Base-by-base conservation (phyloP, 2,329 filamentous ascomycete species). In the Hypomyces perniciosus region DNA sequence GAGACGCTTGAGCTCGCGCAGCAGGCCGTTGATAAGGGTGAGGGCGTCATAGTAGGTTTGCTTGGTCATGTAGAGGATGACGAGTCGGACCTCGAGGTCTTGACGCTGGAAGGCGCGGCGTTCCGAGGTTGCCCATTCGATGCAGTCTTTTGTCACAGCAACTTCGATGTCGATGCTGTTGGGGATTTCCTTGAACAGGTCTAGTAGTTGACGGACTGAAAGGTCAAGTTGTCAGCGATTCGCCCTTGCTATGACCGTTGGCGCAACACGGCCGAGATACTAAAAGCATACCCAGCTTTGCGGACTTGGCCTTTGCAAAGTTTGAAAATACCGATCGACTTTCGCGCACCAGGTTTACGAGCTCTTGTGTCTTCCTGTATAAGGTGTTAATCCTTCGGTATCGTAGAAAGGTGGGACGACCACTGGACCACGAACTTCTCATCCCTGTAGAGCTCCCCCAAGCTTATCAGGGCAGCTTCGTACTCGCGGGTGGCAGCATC, bases 241-340 rank as follows among this genome's bases (percentile, higher is more conserved):
- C n/a, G 27, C 20, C n/a, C 7, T 42, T 20, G 40, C 6, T 8
- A 42, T 42, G 26, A 7, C 6, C 9, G 40, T n/a, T 2, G 4
- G 4, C 41, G 8, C 26, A 8, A 44, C 29, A 39, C 8, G 8
- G 34, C 5, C 6, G 10, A 5, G n/a, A 8, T 45, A 26, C 8
- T 10, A 13, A 40, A 34, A 41, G 56, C 85, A 58, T 84, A 97
- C 93, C 90, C 56, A 99, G 79, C 75, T 99, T 99, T 51, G 93
- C 89, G 31, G 93, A 97, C 82, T 99, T 99, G 56, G 95, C 93
- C 78, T 97, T 96, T 58, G 93, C 93, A 70, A 99, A 97, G 57
- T 89, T 93, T 52, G 92, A 96, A 58, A 99, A 84, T 41, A 93
- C 88, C 58, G 88, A 87, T 65, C 92, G 84, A 71, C 90, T 96